These are phyloP conservation scores for Grosmannia clavigera DNA, from an alignment of 2,329 filamentous ascomycete genomes.

Conservation along the genomic window DNA sequence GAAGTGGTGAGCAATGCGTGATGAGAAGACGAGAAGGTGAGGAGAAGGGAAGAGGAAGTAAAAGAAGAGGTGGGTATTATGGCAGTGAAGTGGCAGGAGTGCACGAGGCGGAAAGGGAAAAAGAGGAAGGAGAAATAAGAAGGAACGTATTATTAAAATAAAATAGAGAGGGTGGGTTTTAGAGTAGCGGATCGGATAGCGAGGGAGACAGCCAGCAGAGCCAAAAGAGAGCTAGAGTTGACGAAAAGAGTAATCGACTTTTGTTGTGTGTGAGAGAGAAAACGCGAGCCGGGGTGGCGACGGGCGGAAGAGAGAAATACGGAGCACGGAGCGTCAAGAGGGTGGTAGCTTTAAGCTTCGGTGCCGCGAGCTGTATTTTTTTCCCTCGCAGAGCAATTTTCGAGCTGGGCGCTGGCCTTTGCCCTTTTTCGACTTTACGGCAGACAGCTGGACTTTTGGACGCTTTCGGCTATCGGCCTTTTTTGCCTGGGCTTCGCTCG, in stretches of 20 bases:
- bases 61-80: background rate
- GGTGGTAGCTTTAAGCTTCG: background rate
- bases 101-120: background rate
- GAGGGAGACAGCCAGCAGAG: background rate
- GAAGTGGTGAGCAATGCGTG: background rate
- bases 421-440: too few species aligned
- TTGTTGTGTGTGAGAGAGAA: background rate
- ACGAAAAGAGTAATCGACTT: slow-evolving; percentile 2
- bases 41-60: background rate
- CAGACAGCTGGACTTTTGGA: too few species aligned
- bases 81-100: background rate
- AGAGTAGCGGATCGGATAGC: slow-evolving; percentile 2
- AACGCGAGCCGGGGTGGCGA: slow-evolving; percentile 3
- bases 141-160: slow-evolving; percentile 1
- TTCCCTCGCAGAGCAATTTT: background rate
- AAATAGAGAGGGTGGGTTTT: slow-evolving; percentile 2
- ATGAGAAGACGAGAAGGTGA: background rate
- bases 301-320: background rate
- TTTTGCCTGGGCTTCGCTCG: too few species aligned
- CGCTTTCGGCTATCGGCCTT: too few species aligned
- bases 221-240: background rate
- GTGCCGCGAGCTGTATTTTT: background rate
- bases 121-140: background rate
- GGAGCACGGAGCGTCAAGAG: background rate
- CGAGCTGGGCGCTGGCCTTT: too few species aligned